Base-by-base conservation (phyloP, 768 basidiomycete species). In the Tubosaeta sp. region DNA sequence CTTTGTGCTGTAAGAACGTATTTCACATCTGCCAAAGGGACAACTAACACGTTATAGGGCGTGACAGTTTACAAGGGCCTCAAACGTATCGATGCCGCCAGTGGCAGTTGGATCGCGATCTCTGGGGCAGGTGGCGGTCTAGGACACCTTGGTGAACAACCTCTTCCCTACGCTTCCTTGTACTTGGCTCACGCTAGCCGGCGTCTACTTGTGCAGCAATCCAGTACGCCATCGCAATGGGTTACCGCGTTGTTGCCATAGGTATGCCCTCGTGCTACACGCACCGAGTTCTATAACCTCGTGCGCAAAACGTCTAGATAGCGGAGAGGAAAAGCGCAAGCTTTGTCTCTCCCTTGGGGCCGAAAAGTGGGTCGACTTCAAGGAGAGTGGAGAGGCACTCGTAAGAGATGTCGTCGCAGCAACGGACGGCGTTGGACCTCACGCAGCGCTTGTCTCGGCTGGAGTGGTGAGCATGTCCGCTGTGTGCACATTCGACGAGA, bases 1-100 rank as follows among this genome's bases (percentile, higher is more conserved):
- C 67, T 77, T 4, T 77, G 77, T 52, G 74, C 74, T 31, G 73
- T 71, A 34, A 46, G 64, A 32, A 37, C n/a, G 8, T 19, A 25
- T 25, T 2, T 14, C 2, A 19, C 3, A 14, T 6, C 38, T 6
- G 5, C 16, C 10, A 31, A 14, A 54, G n/a, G 14, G n/a, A n/a
- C 12, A 34, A 39, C 16, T 3, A 17, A 11, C 14, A 8, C 10
- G 11, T 27, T 34, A 11, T 32, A 67, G 59, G 74, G 72, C 22
- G 58, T 80, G 19, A 77, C 78, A 1, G 76, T 75, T 33, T 80
- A 74, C 58, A 75, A 73, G 55, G 79, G 70, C 1, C 62, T 80
- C 53, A 78, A 75, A 60, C 59, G 63, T 22, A 58, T 72, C 39
- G 59, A 63, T 42, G 52, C 58, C 32, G 67, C 60, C 19, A 55